Conservation (phyloP, 2,329 filamentous ascomycete species). For the Colletotrichum sansevieriae region DNA sequence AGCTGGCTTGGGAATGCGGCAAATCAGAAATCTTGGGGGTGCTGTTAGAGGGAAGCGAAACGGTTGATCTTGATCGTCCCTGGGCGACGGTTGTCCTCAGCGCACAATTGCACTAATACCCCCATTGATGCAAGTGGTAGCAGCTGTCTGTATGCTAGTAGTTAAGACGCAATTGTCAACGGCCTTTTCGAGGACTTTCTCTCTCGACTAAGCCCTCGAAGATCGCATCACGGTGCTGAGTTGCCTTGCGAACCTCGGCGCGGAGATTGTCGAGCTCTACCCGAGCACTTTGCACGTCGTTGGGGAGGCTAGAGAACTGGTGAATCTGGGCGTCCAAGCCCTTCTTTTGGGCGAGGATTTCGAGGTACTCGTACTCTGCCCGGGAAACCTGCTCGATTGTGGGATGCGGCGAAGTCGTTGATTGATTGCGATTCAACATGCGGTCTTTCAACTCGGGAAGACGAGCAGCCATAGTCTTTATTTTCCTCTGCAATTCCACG, state of each 20-base stretch:
- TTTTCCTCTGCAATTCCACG: conserved; percentile 78
- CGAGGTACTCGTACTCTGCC: conserved; percentile 70
- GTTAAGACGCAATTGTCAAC: conserved; percentile 45
- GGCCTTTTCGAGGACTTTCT: conserved; percentile 65
- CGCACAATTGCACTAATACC: conserved; percentile 28
- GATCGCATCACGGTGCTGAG: conserved; percentile 74
- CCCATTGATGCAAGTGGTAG: conserved; percentile 11
- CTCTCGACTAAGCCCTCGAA: conserved; percentile 80
- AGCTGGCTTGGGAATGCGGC: conserved; percentile 71
- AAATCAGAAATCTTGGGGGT: conserved; percentile 79
- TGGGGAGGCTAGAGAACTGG: conserved; percentile 79
- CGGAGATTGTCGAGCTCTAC: conserved; percentile 77
- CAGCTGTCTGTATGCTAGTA: conserved; percentile 27
- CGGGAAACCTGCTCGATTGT: conserved; percentile 69
- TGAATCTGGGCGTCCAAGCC: conserved; percentile 72
- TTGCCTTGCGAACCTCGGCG: conserved; percentile 71
- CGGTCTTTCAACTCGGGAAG: conserved; percentile 76
- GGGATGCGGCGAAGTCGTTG: conserved; percentile 53
- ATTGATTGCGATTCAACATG: conserved; percentile 56
- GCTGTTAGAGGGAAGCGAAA: conserved; percentile 74
- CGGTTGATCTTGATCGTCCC: conserved; percentile 32
- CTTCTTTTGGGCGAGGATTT: conserved; percentile 69
- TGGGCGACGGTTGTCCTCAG: conserved; percentile 46
- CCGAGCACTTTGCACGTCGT: conserved; percentile 76
- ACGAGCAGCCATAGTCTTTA: conserved; percentile 75